Conservation (phyloP, 176 grass and related monocot genomes). For the Typha latifolia region DNA sequence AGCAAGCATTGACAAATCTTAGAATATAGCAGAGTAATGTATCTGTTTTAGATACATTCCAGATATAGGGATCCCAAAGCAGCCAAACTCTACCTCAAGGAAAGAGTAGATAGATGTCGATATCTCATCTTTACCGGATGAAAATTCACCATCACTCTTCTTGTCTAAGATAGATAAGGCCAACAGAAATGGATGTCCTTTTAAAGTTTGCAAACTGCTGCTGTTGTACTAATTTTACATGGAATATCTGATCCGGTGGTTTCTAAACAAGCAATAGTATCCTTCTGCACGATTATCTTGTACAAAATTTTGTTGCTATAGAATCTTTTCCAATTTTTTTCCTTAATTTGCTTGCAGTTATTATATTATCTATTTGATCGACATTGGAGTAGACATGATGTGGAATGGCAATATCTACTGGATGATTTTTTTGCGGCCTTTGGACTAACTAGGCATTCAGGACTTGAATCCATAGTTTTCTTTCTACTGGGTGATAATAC, state of each 20-base stretch:
- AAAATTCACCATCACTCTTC: conserved; percentile 45
- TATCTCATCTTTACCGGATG: conserved; percentile 50
- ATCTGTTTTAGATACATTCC: too few relatives aligned
- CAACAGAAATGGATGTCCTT: conserved; percentile 48
- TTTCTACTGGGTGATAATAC: conserved; percentile 79
- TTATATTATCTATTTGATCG: conserved; percentile 96
- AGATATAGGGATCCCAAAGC: too few relatives aligned
- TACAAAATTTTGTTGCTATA: conserved; percentile 9
- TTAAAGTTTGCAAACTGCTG: conserved; percentile 56
- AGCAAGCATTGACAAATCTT: conserved; percentile 80
- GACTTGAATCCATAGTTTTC: conserved; percentile 69
- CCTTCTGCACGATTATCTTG: conserved; percentile 31
- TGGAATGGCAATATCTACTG: conserved; percentile 70
- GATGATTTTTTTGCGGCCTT: conserved; percentile 80
- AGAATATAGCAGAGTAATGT: conserved; percentile 39
- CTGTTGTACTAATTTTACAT: conserved; percentile 67
- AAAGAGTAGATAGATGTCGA: conserved; percentile 33
- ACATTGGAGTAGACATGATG: conserved; percentile 66
- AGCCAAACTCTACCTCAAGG: too few relatives aligned
- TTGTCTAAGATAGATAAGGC: conserved; percentile 36
- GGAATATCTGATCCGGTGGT: conserved; percentile 77
- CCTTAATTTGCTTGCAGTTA: conserved; percentile 41
- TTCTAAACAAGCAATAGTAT: conserved; percentile 94
- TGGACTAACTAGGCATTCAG: conserved; percentile 47
- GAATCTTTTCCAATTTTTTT: conserved; percentile 8